Evolutionary conservation across 108 stramenopile species (phyloP), one percentile per base, ranked within the genome.

Genomic region (Nitzschia inconspicua): DNA sequence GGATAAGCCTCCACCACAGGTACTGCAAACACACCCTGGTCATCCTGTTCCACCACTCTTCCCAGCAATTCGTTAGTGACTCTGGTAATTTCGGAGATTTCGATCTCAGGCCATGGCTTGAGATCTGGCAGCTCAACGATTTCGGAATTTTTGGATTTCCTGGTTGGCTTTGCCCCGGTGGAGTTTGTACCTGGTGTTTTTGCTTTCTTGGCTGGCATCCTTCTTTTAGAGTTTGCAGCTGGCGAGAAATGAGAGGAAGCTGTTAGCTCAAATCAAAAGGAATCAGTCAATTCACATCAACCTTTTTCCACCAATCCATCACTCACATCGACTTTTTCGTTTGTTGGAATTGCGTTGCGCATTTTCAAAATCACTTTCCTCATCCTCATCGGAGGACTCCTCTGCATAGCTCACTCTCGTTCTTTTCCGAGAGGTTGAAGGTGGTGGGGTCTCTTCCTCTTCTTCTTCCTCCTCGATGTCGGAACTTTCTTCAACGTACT

Each of bases 1-100:
- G 91, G 91, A 56, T 68, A 82, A 19, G 44, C 25, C 47, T 93
- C 91, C 4, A 60, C 47, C 19, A 88, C 91, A 3, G 91, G 91
- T 19, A 22, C 49, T 4, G 44, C 22, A 47, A 93, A 93, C 3
- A 54, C 42, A 11, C 54, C 56, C 13, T 63, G 32, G 14, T 11
- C 5, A 36, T 89, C 83, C 22, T 63, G 20, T 9, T 65, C 32
- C 16, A 31, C 46, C 13, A 70, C 27, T 25, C 27, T 31, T 22
- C 28, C 34, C 25, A 80, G 42, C 23, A 80, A 58, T 22, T 19
- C 43, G 9, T 30, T 57, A 18, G 65, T 24, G 19, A 80, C 63
- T 20, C 10, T 20, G 14, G 74, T 63, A 14, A 80, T 68, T 3
- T 44, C n/a, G 25, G 65, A 68, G 22, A 72, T 28, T 11, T 44